Conservation (phyloP, 495 filamentous ascomycete genomes). For the Neurospora sp. region DNA sequence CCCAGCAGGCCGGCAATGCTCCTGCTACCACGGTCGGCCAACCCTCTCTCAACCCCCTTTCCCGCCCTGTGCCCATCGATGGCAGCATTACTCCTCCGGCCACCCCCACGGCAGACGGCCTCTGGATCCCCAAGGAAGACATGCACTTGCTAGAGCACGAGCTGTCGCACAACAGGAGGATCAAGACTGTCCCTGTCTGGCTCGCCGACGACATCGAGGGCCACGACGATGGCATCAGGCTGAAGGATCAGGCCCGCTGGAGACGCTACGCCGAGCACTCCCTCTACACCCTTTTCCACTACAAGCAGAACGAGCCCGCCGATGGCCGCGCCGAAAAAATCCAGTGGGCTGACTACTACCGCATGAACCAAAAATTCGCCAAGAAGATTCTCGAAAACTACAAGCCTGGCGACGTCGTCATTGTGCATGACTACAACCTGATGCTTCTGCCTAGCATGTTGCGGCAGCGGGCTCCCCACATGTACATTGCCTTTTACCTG, state of each 20-base stretch:
- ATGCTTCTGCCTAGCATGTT: constrained; percentile 78
- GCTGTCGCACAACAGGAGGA: constrained; percentile 52
- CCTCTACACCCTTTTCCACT: constrained; percentile 83
- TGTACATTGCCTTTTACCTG: constrained; percentile 85
- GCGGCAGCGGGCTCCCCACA: constrained; percentile 67
- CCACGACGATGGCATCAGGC: constrained; percentile 48
- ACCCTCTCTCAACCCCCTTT: constrained; percentile 45
- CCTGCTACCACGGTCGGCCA: constrained; percentile 30
- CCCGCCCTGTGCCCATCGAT: constrained; percentile 64
- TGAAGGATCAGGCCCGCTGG: constrained; percentile 75
- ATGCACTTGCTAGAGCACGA: constrained; percentile 57
- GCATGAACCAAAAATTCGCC: constrained; percentile 79
- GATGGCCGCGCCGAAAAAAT: constrained; percentile 71
- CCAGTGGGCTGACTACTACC: constrained; percentile 82
- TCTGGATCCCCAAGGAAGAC: constrained; percentile 55
- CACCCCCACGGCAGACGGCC: constrained; percentile 49
- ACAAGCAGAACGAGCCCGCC: constrained; percentile 80
- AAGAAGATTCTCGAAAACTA: constrained; percentile 77
- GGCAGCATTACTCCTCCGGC: constrained; percentile 40
- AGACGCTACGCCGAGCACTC: constrained; percentile 81
- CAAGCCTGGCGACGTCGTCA: constrained; percentile 80
- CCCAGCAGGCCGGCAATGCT: constrained; percentile 32
- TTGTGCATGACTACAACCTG: constrained; percentile 88
- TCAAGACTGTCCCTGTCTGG: constrained; percentile 74
- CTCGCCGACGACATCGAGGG: constrained; percentile 60